Evolutionary conservation across 257 asterid species (phyloP).

Genomic region (Gentiana straminea): DNA sequence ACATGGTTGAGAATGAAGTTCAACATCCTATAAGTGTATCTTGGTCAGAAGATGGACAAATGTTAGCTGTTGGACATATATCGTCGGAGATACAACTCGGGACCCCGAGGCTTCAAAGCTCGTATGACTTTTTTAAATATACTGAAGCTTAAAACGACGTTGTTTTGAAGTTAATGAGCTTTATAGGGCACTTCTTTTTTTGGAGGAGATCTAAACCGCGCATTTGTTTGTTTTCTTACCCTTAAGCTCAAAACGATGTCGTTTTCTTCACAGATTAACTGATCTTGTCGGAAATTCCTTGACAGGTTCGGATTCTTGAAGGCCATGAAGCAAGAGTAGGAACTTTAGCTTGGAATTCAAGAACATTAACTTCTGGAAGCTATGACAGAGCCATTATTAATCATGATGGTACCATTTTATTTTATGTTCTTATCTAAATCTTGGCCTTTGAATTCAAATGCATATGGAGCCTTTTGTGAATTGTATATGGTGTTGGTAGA

Average conservation of each 20-base stretch:
- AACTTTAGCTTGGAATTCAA: slow-evolving; percentile 54
- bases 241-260: neutral
- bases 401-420: slow-evolving; percentile 52
- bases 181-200: too few relatives aligned
- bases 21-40: slow-evolving; percentile 52
- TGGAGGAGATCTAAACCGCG: too few relatives aligned
- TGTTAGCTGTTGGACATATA: slow-evolving; percentile 40
- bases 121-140: slow-evolving; percentile 21
- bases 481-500: too few relatives aligned
- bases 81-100: slow-evolving; percentile 35
- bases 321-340: slow-evolving; percentile 52
- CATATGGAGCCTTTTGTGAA: neutral
- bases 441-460: neutral
- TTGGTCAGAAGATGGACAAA: slow-evolving; percentile 55
- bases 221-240: too few relatives aligned
- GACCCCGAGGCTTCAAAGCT: slow-evolving; percentile 52
- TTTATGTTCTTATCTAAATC: neutral
- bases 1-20: slow-evolving; percentile 11
- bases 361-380: slow-evolving; percentile 59
- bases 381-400: slow-evolving; percentile 40
- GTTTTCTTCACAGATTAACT: neutral
- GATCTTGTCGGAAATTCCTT: neutral
- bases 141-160: neutral
- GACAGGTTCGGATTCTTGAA: slow-evolving; percentile 40
- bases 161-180: too few relatives aligned